These are phyloP conservation scores for Ceriops zippeliana DNA, from an alignment of 345 rosid species.

Conservation along the genomic window DNA sequence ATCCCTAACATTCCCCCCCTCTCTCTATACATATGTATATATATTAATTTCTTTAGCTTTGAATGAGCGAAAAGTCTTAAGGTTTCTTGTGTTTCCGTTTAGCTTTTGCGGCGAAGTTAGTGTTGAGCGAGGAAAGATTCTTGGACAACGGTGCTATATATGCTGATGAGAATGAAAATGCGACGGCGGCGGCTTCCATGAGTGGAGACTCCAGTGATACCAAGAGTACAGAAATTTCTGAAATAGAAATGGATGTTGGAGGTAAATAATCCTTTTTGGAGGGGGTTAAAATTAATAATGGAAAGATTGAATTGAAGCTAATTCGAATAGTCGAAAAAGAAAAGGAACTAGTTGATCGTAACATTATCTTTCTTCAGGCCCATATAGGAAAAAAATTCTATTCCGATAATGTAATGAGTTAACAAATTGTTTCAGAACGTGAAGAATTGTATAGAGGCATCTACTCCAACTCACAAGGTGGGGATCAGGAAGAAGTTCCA, in stretches of 20 bases:
- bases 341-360: too few species aligned
- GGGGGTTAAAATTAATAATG: neutral
- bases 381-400: too few species aligned
- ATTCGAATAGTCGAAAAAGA: too few species aligned
- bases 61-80: neutral
- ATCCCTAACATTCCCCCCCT: neutral
- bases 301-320: too few species aligned
- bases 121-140: conserved; percentile 41
- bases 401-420: too few species aligned
- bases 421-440: conserved; percentile 20
- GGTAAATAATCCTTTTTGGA: conserved; percentile 23
- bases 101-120: conserved; percentile 58
- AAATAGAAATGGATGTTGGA: conserved; percentile 12
- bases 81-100: conserved; percentile 3
- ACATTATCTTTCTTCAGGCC: too few species aligned
- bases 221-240: conserved; percentile 19
- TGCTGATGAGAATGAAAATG: conserved; percentile 22
- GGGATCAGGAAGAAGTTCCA: conserved; percentile 24
- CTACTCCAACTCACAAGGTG: conserved; percentile 27
- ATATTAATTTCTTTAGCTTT: neutral
- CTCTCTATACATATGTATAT: neutral
- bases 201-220: conserved; percentile 17
- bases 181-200: conserved; percentile 8
- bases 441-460: conserved; percentile 28
- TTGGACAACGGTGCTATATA: conserved; percentile 33